Evolutionary conservation across 176 grass and related monocot species (phyloP), one percentile per base, ranked within the genome.

Genomic region (Phyllostachys edulis): DNA sequence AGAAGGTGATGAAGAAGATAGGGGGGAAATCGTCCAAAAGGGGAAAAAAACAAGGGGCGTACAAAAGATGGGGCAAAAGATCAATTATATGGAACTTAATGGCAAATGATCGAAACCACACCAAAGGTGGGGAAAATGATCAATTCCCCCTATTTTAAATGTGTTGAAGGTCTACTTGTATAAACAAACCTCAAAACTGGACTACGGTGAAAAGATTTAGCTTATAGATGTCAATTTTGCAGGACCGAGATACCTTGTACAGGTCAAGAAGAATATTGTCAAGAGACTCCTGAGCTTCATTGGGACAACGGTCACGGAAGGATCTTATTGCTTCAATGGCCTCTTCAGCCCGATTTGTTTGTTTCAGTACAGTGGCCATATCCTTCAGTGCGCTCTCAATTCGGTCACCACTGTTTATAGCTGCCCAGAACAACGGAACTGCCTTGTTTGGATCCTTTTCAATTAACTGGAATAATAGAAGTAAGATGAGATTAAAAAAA

Each of bases 391-490:
- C 89, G 65, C 92, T 94, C 52, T 94, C 92, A 61, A 87, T 91
- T 73, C 92, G 84, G 69, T 94, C 92, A 50, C 92, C 92, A 62
- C 87, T 89, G 73, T 89, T 94, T 82, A 94, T 91, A 71, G 92
- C 92, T 12, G 81, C 89, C 92, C 92, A 94, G 63, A 91, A 94
- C 66, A 91, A 76, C 52, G 92, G 89, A 82, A 91, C 66, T 52
- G 89, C 87, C 85, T 94, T 94, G 69, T 89, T 82, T 82, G 87
- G 92, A 42, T 94, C 92, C 73, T 94, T 94, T 63, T 94, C 92
- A 52, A 91, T 52, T 69, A 89, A 34, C 92, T 94, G 84, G 49
- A 86, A 88, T 45, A 40, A 56, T 20, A 84, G 17, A 64, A 77
- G 60, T 44, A 85, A 71, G 4, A 70, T 34, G n/a, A 88, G 17